These are phyloP conservation scores for Solanum appendiculatum DNA, from an alignment of 257 asterid genomes.

Conservation along the genomic window DNA sequence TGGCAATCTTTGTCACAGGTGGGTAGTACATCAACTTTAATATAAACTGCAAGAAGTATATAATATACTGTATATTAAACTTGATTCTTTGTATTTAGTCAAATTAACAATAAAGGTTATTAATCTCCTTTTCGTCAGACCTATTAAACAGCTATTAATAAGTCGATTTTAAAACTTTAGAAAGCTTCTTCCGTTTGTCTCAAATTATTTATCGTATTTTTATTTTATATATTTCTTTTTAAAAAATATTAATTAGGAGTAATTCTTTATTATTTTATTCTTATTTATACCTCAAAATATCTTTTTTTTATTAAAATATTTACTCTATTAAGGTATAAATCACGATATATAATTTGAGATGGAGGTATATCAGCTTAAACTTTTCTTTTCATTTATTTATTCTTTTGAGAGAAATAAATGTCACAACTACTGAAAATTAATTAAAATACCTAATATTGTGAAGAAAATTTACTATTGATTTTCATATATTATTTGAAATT, in stretches of 20 bases:
- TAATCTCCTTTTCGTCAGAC: not conserved
- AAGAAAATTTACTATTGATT: not conserved
- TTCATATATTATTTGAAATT: not conserved
- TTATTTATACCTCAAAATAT: too few species aligned
- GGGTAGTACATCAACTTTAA: not conserved
- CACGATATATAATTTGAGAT: not conserved
- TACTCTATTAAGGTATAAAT: not conserved
- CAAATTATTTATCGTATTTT: not conserved
- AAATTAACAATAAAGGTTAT: not conserved
- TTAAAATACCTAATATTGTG: not conserved
- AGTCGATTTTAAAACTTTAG: not conserved
- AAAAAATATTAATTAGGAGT: too few species aligned
- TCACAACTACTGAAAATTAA: not conserved
- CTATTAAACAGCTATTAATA: not conserved
- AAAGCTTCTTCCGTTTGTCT: fast-evolving
- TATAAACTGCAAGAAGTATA: not conserved
- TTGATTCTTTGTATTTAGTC: not conserved
- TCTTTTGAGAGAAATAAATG: not conserved
- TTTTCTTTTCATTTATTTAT: not conserved
- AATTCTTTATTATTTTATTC: too few species aligned
- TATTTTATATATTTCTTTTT: not conserved
- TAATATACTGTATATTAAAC: not conserved
- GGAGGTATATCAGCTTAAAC: not conserved
- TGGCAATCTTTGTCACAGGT: not conserved
- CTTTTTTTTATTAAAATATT: too few species aligned